These are phyloP conservation scores for Globisporangium cylindrosporum DNA, from an alignment of 352 stramenopile species.

Conservation along the genomic window DNA sequence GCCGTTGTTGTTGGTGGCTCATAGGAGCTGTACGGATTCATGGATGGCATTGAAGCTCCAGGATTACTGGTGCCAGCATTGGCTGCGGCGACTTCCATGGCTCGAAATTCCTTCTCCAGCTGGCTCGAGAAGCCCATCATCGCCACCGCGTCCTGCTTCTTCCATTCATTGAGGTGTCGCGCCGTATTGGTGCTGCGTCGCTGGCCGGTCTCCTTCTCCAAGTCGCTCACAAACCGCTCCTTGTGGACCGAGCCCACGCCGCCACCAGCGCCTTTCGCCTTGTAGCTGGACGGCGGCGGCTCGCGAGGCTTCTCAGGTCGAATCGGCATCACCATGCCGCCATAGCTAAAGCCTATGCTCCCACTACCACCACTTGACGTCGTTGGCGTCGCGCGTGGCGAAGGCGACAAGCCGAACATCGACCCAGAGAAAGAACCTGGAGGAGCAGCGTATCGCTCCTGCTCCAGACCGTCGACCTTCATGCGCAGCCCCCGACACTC, in stretches of 20 bases:
- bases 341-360: background rate
- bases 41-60: background rate
- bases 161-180: slow-evolving; percentile 38
- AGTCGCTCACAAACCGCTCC: slow-evolving; percentile 70
- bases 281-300: slow-evolving; percentile 8
- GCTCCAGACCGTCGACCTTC: slow-evolving; percentile 46
- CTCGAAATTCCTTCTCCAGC: slow-evolving; percentile 50
- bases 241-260: slow-evolving; percentile 44
- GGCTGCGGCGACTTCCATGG: slow-evolving; percentile 18
- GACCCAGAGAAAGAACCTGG: slow-evolving; percentile 1
- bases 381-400: slow-evolving; percentile 13
- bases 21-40: background rate
- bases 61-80: background rate
- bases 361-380: background rate
- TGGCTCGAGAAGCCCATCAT: slow-evolving; percentile 29
- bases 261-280: background rate
- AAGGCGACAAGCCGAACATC: slow-evolving; percentile 11
- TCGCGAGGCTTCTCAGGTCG: slow-evolving; percentile 53
- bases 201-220: slow-evolving; percentile 68
- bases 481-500: slow-evolving; percentile 32
- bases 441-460: slow-evolving; percentile 25
- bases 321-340: slow-evolving; percentile 30
- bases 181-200: slow-evolving; percentile 30
- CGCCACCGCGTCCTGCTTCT: slow-evolving; percentile 22
- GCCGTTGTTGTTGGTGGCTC: slow-evolving; percentile 13